Base-by-base conservation (phyloP, 176 grass and related monocot species). In the Metroxylon sagu region DNA sequence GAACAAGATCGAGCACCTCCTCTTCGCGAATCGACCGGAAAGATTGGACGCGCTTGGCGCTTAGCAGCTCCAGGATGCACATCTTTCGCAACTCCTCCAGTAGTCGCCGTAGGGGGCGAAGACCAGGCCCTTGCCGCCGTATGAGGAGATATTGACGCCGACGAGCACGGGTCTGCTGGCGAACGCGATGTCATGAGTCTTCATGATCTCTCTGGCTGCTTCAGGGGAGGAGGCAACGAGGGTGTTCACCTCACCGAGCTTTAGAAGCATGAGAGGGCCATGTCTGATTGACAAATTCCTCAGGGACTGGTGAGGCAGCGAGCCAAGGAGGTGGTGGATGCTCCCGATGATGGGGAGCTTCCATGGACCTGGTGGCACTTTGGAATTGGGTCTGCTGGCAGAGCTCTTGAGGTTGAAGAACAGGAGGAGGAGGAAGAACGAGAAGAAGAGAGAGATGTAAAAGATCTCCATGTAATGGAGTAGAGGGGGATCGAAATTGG, bases 1-100 rank as follows among this genome's bases (percentile, higher is more conserved):
- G 56, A 15, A 83, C 2, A 56, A 83, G 67, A 12, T 25, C 29
- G 0, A 10, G 25, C 12, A 78, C 67, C 56, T 83, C 80, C 2
- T 78, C 62, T 25, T 83, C 60, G 29, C 74, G 23, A 4, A 61
- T 15, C 3, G 16, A 12, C 0, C 62, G 64, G 68, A 83, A 78
- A 2, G 80, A 49, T 26, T 64, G 61, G n/a, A 83, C 80, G 51
- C 80, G 80, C 3, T 65, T 75, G 19, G 27, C 30, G 62, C 48
- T 83, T 56, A 83, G 66, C 43, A 79, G 49, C 75, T 79, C 75
- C 2, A 70, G 12, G 54, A 74, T 18, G 6, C 57, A 73, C 2
- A 79, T 2, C 60, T 74, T 83, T 16, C 80, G 74, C 57, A 78
- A 29, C 65, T 83, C 27, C 75, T 65, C 80, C 74, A 83, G 4